Base-by-base conservation (phyloP, 106 monocot genomes). In the Dendrobium nobile region DNA sequence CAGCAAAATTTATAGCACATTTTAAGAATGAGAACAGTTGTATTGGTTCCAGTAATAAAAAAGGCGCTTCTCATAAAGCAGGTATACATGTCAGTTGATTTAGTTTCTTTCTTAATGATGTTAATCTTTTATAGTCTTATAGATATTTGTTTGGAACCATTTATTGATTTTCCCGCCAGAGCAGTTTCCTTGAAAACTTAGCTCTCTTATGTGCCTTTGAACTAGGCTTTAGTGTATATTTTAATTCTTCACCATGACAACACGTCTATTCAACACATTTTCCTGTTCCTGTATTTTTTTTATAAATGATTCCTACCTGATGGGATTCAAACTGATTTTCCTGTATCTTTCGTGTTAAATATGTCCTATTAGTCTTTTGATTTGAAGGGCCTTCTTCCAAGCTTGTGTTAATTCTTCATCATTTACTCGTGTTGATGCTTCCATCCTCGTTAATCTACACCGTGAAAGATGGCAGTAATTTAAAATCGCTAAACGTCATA, bases 1-100 rank as follows among this genome's bases (percentile, higher is more conserved):
- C 97, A 68, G 97, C 92, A 78, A 67, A 80, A 51, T 92, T 89
- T 51, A 56, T 92, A 67, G 87, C 84, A 70, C 86, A 88, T 72
- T 78, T 86, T 68, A 94, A 89, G 84, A 82, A 73, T 75, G 91
- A 87, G 37, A 77, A 31, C 79, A 54, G 72, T 45, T 85, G 80
- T 82, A 77, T 77, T 86, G 80, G 80, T 75, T 44, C 72, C 44
- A 70, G 55, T 77, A 85, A 77, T 77, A 85, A 77, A 37, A 87
- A 78, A 45, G 87, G 84, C 61, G 59, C 82, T 78, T 87, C 87
- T 81, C 47, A 82, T 65, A 90, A 89, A 88, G 87, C 94, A 91
- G 92, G 97, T 97, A 61, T 37, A 24, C 73, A 73, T 40, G 18
- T 27, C 28, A 67, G 28, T 67, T 28, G 67, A 27, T 67, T 67